These are phyloP conservation scores for Nemania abortiva DNA, from an alignment of 2,329 filamentous ascomycete species.

Conservation along the genomic window DNA sequence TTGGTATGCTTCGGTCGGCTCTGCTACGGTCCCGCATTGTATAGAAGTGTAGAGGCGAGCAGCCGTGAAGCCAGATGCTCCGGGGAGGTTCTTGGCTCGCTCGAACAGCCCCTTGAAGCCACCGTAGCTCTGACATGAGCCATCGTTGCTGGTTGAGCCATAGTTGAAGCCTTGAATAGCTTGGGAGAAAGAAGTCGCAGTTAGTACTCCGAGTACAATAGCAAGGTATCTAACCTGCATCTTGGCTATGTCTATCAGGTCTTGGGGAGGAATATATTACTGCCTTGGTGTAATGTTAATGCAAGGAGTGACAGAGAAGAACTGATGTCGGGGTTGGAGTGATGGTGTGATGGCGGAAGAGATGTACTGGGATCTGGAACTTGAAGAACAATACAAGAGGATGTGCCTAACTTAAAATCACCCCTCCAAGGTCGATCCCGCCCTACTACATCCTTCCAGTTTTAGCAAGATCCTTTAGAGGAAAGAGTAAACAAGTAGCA, in stretches of 20 bases:
- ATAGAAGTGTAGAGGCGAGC: constrained; percentile 58
- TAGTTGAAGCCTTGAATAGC: constrained; percentile 60
- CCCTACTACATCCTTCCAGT: not conserved
- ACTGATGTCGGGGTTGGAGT: not conserved
- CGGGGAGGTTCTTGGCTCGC: constrained; percentile 57
- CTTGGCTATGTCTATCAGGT: not conserved
- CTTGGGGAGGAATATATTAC: not conserved
- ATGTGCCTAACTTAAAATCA: not conserved
- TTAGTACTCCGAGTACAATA: constrained; percentile 35
- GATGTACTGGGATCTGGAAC: not conserved
- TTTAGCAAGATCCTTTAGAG: not conserved
- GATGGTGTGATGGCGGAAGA: not conserved
- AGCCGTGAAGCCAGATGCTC: constrained; percentile 57
- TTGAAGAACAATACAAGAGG: not conserved
- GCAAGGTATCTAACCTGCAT: constrained; percentile 42
- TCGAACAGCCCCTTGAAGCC: constrained; percentile 60
- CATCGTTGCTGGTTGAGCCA: constrained; percentile 55
- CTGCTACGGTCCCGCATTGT: constrained; percentile 49
- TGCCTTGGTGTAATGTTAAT: not conserved
- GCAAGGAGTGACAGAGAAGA: not conserved
- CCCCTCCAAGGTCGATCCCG: not conserved
- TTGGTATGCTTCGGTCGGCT: constrained; percentile 49
- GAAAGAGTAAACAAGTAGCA: constrained; percentile 7
- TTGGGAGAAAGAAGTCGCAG: constrained; percentile 38
- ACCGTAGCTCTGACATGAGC: constrained; percentile 55